These are phyloP conservation scores for Vanilla planifolia DNA, from an alignment of 106 monocot genomes.

Conservation along the genomic window DNA sequence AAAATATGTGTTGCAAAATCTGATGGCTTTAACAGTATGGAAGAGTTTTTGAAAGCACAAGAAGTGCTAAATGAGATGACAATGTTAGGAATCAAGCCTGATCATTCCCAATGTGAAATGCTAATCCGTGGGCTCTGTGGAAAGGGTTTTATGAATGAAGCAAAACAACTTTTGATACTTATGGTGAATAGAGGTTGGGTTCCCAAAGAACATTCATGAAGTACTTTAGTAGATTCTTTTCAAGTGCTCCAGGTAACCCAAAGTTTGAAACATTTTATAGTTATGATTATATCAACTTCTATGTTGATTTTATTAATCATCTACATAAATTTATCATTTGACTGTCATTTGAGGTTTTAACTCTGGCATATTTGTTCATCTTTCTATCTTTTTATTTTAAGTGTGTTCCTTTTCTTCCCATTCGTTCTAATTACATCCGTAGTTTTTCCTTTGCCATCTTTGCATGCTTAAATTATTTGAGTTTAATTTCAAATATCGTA, in stretches of 20 bases:
- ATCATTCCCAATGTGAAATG: conserved; percentile 20
- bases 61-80: conserved; percentile 33
- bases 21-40: conserved; percentile 28
- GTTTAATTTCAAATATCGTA: no score
- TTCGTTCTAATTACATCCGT: no score
- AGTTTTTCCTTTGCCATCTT: no score
- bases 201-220: background rate
- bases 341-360: no score
- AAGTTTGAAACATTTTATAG: no score
- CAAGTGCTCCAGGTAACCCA: background rate
- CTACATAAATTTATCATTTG: no score
- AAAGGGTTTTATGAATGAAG: conserved; percentile 27
- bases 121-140: conserved; percentile 22
- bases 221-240: background rate
- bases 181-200: conserved; percentile 30
- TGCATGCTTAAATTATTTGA: no score
- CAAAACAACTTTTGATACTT: conserved; percentile 23
- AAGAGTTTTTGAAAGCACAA: conserved; percentile 22
- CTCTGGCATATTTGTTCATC: no score
- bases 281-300: no score
- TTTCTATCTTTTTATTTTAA: no score
- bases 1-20: conserved; percentile 21
- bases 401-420: no score
- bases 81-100: conserved; percentile 22
- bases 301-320: no score